Base-by-base conservation (phyloP, 768 basidiomycete genomes). In the Pleurotus tuber-regium region DNA sequence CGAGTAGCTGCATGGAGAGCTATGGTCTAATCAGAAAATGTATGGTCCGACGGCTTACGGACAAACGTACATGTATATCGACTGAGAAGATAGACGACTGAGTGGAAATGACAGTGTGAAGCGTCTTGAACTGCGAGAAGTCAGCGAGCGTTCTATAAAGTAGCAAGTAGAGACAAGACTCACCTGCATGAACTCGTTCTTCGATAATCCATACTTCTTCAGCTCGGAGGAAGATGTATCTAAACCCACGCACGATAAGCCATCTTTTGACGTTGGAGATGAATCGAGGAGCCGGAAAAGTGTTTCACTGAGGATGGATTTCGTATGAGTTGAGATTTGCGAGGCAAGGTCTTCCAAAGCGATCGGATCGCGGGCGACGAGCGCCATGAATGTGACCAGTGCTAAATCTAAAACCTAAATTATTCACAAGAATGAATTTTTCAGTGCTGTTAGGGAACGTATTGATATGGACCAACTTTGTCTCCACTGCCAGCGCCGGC, bases 401-500 rank as follows among this genome's bases (percentile, higher is more conserved):
- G 83, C 74, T 16, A 77, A 72, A 57, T 91, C 86, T 26, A 92
- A 64, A 19, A 90, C 71, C 86, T 89, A 52, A 42, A 33, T 2
- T 26, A 10, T 40, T n/a, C n/a, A 47, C 21, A 38, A 42, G 38
- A 50, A 31, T 14, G 10, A 46, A n/a, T 36, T 14, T 47, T 25
- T 31, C 19, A 43, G 14, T 12, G 18, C 56, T 6, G n/a, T 8
- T 8, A 21, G 8, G 48, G 33, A 26, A 29, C 10, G 10, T 18
- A 2, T 23, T 24, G 12, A 23, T 9, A 36, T n/a, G 6, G 18
- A 14, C 9, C 16, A 31, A 65, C 74, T 69, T 60, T 66, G 73
- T 86, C 89, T 55, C 87, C 83, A 4, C 75, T 78, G 1, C 84
- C 84, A 12, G 76, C 85, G 2, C 83, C 83, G 2, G 84, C 80